Conservation (phyloP, 345 rosid species). For the Camelina neglecta region DNA sequence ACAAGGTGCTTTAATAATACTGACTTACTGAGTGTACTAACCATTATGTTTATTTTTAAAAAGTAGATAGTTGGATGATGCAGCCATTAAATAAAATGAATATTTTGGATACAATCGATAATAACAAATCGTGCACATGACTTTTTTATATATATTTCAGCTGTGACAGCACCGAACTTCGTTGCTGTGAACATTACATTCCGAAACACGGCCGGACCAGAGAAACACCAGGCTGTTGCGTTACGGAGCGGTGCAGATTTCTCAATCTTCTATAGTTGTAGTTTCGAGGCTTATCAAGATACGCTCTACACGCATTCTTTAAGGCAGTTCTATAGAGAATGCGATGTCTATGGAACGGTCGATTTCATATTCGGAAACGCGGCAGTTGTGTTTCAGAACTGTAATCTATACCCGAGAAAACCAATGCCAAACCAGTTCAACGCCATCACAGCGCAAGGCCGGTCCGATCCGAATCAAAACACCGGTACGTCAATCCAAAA, state of each 20-base stretch:
- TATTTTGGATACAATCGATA: not conserved
- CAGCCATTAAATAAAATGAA: not conserved
- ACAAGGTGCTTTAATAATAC: constrained; percentile 32
- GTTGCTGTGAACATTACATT: constrained; percentile 79
- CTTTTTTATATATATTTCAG: constrained; percentile 48
- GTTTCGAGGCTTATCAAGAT: constrained; percentile 91
- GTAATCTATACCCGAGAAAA: constrained; percentile 72
- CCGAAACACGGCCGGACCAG: constrained; percentile 90
- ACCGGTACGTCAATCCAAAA: constrained; percentile 81
- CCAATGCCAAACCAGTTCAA: constrained; percentile 84
- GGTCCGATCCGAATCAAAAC: constrained; percentile 85
- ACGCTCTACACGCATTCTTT: constrained; percentile 83
- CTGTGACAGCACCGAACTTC: constrained; percentile 78
- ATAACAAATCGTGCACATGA: not conserved
- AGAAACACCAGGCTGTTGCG: constrained; percentile 90
- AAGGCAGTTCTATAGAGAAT: constrained; percentile 86
- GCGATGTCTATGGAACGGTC: constrained; percentile 88
- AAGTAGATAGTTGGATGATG: not conserved
- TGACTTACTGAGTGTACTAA: constrained; percentile 1
- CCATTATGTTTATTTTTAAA: not conserved
- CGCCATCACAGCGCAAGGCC: constrained; percentile 91
- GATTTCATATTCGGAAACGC: constrained; percentile 97
- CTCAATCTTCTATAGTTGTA: constrained; percentile 79
- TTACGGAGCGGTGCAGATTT: constrained; percentile 79
- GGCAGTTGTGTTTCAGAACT: constrained; percentile 74